These are phyloP conservation scores for Batrachochytrium dendrobatidis DNA, from an alignment of 371 early-diverging fungal genomes.

Conservation along the genomic window DNA sequence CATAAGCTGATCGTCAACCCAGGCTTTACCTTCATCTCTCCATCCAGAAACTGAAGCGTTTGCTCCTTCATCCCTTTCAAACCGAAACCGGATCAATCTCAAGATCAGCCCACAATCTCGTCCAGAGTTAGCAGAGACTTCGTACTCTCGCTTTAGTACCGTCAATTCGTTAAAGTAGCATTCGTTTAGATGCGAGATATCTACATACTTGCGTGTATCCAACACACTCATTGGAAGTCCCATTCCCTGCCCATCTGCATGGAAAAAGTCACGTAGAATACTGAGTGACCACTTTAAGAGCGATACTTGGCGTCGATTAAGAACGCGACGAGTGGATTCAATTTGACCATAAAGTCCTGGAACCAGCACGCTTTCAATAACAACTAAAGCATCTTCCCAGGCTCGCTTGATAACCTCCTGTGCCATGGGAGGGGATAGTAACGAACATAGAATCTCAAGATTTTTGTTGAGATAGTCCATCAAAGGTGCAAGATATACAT, in stretches of 20 bases:
- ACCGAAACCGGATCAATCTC: constrained; percentile 26
- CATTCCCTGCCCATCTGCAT: constrained; percentile 68
- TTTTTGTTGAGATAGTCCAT: constrained; percentile 84
- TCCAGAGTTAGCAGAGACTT: constrained; percentile 21
- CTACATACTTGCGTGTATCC: constrained; percentile 62
- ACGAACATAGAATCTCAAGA: constrained; percentile 64
- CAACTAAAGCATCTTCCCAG: constrained; percentile 78
- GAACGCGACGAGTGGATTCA: constrained; percentile 54
- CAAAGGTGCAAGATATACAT: constrained; percentile 25
- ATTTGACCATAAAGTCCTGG: constrained; percentile 76
- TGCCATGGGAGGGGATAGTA: constrained; percentile 71
- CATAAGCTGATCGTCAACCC: constrained; percentile 35
- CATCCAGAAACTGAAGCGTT: too few relatives aligned
- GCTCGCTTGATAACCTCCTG: constrained; percentile 69
- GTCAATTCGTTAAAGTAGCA: constrained; percentile 22
- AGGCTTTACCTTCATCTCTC: constrained; percentile 29
- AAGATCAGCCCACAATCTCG: constrained; percentile 34
- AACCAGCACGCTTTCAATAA: constrained; percentile 65
- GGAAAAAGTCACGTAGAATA: constrained; percentile 75
- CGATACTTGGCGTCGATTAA: constrained; percentile 23
- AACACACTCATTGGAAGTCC: constrained; percentile 69
- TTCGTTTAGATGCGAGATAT: neutral
- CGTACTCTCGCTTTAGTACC: constrained; percentile 34
- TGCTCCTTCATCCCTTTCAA: constrained; percentile 25
- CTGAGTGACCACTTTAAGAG: constrained; percentile 17